Evolutionary conservation across 306 rosid genomes (phyloP).

Genomic region (Castanea crenata): DNA sequence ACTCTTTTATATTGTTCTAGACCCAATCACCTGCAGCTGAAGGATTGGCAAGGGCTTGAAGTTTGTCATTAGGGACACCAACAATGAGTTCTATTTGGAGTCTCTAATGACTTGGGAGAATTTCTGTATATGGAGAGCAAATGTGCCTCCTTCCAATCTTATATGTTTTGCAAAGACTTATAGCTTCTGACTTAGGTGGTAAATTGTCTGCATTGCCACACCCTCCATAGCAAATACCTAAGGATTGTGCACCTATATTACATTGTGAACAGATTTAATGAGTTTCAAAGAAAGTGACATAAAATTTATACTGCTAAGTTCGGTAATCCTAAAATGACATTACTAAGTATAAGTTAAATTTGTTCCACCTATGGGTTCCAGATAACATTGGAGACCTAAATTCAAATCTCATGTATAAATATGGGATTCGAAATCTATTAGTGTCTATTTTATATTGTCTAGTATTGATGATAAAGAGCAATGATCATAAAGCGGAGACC

Average conservation of each 20-base stretch:
- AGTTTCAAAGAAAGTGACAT: neutral
- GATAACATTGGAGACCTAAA: too few relatives aligned
- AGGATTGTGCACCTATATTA: neutral
- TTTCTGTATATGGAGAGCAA: neutral
- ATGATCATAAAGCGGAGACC: too few relatives aligned
- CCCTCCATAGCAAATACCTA: slow-evolving; percentile 1
- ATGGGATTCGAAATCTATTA: too few relatives aligned
- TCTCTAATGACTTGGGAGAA: neutral
- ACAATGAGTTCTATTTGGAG: neutral
- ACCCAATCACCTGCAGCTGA: slow-evolving; percentile 20
- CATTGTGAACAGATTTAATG: neutral
- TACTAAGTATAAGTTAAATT: too few relatives aligned
- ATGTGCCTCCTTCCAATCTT: neutral
- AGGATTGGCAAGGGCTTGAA: neutral
- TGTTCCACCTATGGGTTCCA: too few relatives aligned
- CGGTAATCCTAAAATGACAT: too few relatives aligned
- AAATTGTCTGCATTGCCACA: neutral
- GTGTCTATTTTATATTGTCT: too few relatives aligned
- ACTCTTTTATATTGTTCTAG: slow-evolving; percentile 5
- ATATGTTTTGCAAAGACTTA: neutral
- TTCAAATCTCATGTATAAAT: too few relatives aligned
- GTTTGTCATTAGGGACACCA: neutral
- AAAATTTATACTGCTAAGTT: neutral
- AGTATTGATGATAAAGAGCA: too few relatives aligned
- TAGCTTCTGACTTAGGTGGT: neutral